A percentile compares a stretch with the other conserved stretches of the same genome.
These are phyloP conservation scores for Pisolithus tinctorius DNA, from an alignment of 768 basidiomycete species.

Conservation along the genomic window DNA sequence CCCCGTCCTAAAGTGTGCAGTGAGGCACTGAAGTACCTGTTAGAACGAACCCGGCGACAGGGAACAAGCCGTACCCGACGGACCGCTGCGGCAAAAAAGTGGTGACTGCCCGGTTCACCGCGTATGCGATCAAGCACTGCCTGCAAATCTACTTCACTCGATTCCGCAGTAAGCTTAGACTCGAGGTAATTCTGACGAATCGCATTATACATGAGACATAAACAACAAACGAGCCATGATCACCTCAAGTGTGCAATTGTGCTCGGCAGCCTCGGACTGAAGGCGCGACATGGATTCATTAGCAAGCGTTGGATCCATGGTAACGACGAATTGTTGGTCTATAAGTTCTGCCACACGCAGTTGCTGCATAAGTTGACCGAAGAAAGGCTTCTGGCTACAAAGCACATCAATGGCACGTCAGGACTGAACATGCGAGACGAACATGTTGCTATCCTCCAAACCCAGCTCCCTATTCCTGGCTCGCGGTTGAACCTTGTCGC, in stretches of 20 bases:
- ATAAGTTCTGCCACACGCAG: conserved; percentile 48
- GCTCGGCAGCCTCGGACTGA: conserved; percentile 54
- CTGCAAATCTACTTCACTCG: conserved; percentile 30
- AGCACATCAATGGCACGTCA: background rate
- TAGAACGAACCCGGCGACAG: background rate
- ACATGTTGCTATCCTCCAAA: conserved; percentile 15
- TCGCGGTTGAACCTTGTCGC: conserved; percentile 41
- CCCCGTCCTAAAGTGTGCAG: conserved; percentile 39
- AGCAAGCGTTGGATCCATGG: conserved; percentile 44
- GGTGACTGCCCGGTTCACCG: conserved; percentile 52
- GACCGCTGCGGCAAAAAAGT: conserved; percentile 48
- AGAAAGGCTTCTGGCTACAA: conserved; percentile 18
- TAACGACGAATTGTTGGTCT: conserved; percentile 43
- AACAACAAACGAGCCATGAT: conserved; percentile 6
- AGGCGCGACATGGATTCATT: conserved; percentile 45
- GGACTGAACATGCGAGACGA: background rate
- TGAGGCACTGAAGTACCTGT: conserved; percentile 46
- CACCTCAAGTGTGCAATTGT: conserved; percentile 54
- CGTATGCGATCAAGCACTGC: conserved; percentile 36
- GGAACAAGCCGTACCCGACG: conserved; percentile 41
- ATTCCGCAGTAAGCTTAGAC: conserved; percentile 49
- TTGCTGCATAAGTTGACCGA: conserved; percentile 39
- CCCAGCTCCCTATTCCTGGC: conserved; percentile 13
- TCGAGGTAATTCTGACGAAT: conserved; percentile 39
- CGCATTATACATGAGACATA: conserved; percentile 5